phyloP scores from a whole-genome alignment of 2,329 filamentous ascomycete species.

The Chrysoporthe cubensis region DNA sequence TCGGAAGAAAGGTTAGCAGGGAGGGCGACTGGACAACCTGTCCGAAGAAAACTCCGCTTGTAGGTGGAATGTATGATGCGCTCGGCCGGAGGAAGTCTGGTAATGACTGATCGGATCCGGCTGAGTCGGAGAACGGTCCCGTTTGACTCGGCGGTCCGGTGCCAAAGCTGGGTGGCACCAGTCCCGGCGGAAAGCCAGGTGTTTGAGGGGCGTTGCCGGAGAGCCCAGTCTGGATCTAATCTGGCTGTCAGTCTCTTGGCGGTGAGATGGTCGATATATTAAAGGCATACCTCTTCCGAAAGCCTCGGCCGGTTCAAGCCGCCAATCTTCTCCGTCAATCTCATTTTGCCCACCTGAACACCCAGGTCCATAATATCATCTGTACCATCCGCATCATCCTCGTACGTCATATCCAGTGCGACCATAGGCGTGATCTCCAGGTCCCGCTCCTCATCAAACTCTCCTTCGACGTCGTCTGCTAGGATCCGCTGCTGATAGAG shows the following conservation, averaged over 20 bases:
- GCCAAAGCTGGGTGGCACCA: constrained; percentile 27
- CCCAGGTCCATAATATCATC: constrained; percentile 74
- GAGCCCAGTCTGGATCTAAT: constrained; percentile 42
- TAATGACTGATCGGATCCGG: constrained; percentile 37
- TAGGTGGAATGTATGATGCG: constrained; percentile 68
- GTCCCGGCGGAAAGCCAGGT: constrained; percentile 26
- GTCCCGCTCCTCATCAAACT: constrained; percentile 61
- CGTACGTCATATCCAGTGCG: constrained; percentile 69
- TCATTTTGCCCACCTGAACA: constrained; percentile 71
- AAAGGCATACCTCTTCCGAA: constrained; percentile 64
- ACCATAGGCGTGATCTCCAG: constrained; percentile 67
- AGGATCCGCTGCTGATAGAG: constrained; percentile 44
- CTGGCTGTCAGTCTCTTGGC: constrained; percentile 8
- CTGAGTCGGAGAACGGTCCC: constrained; percentile 25
- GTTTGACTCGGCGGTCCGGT: constrained; percentile 26
- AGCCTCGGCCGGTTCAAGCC: constrained; percentile 73
- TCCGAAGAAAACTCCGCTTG: constrained; percentile 69
- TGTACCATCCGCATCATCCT: constrained; percentile 59
- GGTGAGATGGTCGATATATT: background rate
- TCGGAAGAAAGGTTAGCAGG: constrained; percentile 65
- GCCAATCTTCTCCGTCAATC: constrained; percentile 74
- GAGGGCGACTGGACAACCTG: constrained; percentile 51
- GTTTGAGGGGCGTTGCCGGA: constrained; percentile 31
- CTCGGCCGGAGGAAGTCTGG: constrained; percentile 66
- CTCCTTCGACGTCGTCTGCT: constrained; percentile 57